These are phyloP conservation scores for Arctium lappa DNA, from an alignment of 129 eudicot genomes.

Conservation along the genomic window DNA sequence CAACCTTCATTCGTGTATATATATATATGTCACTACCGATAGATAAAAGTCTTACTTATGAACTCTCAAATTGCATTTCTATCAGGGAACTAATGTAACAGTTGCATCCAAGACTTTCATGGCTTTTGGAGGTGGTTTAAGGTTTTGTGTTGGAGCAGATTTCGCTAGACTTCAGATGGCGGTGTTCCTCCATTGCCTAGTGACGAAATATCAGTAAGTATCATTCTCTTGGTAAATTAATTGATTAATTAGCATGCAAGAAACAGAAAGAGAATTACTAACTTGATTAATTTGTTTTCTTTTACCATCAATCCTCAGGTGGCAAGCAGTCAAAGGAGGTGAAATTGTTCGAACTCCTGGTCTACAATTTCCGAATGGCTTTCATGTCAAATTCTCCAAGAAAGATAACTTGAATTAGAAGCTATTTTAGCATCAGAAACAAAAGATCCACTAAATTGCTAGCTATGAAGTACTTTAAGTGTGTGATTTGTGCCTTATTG, in stretches of 20 bases:
- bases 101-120: too few species aligned
- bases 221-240: too few species aligned
- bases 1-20: not conserved
- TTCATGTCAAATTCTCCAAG: slow-evolving; percentile 43
- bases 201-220: too few species aligned
- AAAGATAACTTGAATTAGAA: slow-evolving; percentile 5
- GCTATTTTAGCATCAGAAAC: too few species aligned
- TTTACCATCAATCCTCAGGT: slow-evolving; percentile 23
- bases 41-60: too few species aligned
- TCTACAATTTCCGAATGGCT: slow-evolving; percentile 60
- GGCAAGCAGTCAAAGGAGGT: slow-evolving; percentile 33
- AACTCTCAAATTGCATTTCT: too few species aligned
- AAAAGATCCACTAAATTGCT: not conserved
- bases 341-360: slow-evolving; percentile 67
- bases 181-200: too few species aligned
- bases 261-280: not conserved
- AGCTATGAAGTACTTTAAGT: not conserved
- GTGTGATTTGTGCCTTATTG: not conserved
- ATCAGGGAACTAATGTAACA: too few species aligned
- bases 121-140: too few species aligned
- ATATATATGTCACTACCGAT: not conserved
- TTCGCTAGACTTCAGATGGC: too few species aligned
- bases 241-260: not conserved
- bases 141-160: too few species aligned
- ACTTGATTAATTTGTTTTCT: not conserved